Evolutionary conservation across 495 filamentous ascomycete genomes (phyloP), one percentile per base, ranked within the genome.

Genomic region (Paragyromitra xinjiangensis): DNA sequence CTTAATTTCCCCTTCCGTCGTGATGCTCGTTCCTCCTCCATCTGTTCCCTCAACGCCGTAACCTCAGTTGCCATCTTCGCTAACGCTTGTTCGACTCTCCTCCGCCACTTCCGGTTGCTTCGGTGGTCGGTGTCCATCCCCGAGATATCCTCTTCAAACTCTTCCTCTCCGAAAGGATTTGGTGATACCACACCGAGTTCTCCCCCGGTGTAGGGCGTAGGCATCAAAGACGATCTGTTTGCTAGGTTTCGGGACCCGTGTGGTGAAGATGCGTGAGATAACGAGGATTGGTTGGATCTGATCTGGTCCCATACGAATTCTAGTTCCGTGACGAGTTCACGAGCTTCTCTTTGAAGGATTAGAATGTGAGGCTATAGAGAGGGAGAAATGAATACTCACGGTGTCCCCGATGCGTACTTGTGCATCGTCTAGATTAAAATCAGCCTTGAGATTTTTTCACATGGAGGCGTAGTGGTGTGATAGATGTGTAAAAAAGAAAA

Each of bases 271-370:
- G 85, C 87, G 7, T 83, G 84, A 1, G 88, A 86, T 1, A 89
- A 89, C 12, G 90, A 91, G 0, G 89, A 85, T 29, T 88, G 88
- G 80, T 97, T 97, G 67, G 88, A 92, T 84, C 95, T 95, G 69
- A 98, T 92, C 82, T 98, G 96, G 77, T 97, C 93, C 95, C 95
- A 99, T 58, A 99, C 94, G 81, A 98, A 99, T 84, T 98, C 95
- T 19, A 99, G 88, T 83, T 99, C 96, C n/a, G 90, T 85, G 45
- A 98, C 93, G 7, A 99, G 87, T 83, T 94, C 93, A 53, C 93
- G 87, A 2, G 92, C 93, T 83, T 97, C 94, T 61, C 87, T 89
- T 75, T 42, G 34, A 22, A 24, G 14, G 39, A 58, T 65, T 55
- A 71, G 55, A 56, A 6, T n/a, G 67, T 56, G 63, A 73, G 62